Evolutionary conservation across 768 basidiomycete species (phyloP).

Genomic region (Rhizopogon rudus): DNA sequence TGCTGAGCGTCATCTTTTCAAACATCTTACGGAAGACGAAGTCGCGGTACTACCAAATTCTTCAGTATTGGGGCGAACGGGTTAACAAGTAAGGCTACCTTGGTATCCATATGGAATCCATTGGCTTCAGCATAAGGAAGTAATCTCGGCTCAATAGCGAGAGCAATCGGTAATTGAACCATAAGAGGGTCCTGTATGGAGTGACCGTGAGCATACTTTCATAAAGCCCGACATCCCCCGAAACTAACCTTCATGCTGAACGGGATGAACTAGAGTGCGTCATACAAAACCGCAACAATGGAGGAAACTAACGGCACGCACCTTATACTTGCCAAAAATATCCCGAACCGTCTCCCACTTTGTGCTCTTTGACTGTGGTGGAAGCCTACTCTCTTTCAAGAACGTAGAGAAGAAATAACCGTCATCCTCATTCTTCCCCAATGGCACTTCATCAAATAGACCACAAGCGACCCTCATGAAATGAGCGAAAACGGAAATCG

Average conservation of each 20-base stretch:
- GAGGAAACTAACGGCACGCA: slow-evolving; percentile 20
- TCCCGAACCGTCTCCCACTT: slow-evolving; percentile 62
- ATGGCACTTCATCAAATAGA: slow-evolving; percentile 61
- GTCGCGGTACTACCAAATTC: slow-evolving; percentile 58
- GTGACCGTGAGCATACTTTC: slow-evolving; percentile 4
- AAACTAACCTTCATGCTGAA: slow-evolving; percentile 60
- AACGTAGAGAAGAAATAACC: slow-evolving; percentile 60
- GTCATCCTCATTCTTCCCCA: slow-evolving; percentile 72
- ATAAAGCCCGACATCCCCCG: neutral
- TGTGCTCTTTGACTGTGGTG: slow-evolving; percentile 51
- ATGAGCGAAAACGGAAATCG: slow-evolving; percentile 55
- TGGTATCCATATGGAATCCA: slow-evolving; percentile 75
- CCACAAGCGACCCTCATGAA: slow-evolving; percentile 56
- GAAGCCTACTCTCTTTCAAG: slow-evolving; percentile 64
- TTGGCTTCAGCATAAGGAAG: slow-evolving; percentile 68
- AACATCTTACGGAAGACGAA: slow-evolving; percentile 89
- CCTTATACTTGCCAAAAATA: slow-evolving; percentile 67
- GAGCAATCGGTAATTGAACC: slow-evolving; percentile 69
- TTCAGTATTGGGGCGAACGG: neutral
- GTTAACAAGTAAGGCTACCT: slow-evolving; percentile 36
- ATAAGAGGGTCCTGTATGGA: slow-evolving; percentile 66
- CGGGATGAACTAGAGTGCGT: slow-evolving; percentile 61
- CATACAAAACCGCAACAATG: slow-evolving; percentile 5
- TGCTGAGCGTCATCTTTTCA: slow-evolving; percentile 45
- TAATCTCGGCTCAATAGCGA: slow-evolving; percentile 72